Base-by-base conservation (phyloP, 768 basidiomycete species). In the Royoungia palumana region DNA sequence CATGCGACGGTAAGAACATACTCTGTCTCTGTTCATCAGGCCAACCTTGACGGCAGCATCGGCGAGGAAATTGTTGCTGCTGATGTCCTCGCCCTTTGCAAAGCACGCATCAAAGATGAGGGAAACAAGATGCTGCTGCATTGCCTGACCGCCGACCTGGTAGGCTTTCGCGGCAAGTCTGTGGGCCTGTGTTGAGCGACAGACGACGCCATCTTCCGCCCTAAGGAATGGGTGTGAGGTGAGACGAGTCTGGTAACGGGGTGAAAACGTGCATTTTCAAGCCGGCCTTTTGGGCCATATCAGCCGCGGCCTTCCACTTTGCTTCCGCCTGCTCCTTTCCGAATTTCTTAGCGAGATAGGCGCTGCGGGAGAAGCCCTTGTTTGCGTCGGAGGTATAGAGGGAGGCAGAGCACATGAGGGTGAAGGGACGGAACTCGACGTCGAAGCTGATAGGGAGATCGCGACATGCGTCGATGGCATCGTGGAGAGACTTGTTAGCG, bases 131-230 rank as follows among this genome's bases (percentile, higher is more conserved):
- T 60, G 50, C 13, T 63, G 51, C 51, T 80, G 78, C 50, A 71
- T 66, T 20, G 57, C 51, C 53, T 70, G 64, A 9, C 76, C 75
- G 37, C 71, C 72, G 20, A 68, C 58, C 49, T 70, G 61, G 47
- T 70, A 75, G 10, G 76, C 75, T 41, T 73, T 71, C 30, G 66
- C 68, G 9, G 78, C 54, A 20, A 80, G 66, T 24, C 79, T 65
- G 51, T 80, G 78, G 3, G 71, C 70, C 14, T 68, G 60, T 17
- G 55, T 70, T 22, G 78, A 74, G 36, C 69, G 70, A 25, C 69
- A 66, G 14, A 79, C 52, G 19, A 59, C 51, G 2, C 74, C 72
- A 25, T 72, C 72, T 45, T 69, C 69, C 7, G 58, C 54, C 46
- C 75, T 77, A 25, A 2, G 24, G 20, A 37, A 2, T 41, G 40